phyloP scores from a whole-genome alignment of 2,329 filamentous ascomycete species.

The Endocalyx cinctus region DNA sequence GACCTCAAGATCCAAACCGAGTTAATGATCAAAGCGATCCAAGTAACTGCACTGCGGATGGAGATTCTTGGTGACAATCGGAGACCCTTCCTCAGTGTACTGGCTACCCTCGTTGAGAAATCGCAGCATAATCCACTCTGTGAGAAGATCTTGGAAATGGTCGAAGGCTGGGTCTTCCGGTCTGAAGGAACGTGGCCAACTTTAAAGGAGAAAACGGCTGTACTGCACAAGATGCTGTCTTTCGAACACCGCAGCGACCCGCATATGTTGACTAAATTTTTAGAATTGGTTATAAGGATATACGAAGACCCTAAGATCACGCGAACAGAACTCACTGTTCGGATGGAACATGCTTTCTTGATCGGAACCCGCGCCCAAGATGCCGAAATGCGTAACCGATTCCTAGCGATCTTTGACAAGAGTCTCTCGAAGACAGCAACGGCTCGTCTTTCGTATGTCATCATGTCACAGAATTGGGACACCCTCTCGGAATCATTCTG shows the following conservation, averaged over 20 bases:
- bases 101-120: conserved; percentile 93
- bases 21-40: conserved; percentile 91
- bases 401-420: conserved; percentile 93
- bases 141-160: conserved; percentile 88
- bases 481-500: conserved; percentile 92
- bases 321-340: conserved; percentile 88
- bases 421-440: conserved; percentile 90
- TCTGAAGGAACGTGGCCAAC: conserved; percentile 95
- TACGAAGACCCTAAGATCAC: conserved; percentile 98
- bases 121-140: conserved; percentile 83
- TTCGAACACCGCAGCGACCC: conserved; percentile 84
- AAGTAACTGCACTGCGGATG: conserved; percentile 88
- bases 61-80: conserved; percentile 86
- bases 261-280: conserved; percentile 84
- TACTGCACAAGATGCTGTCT: conserved; percentile 97
- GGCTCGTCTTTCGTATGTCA: conserved; percentile 81
- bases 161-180: conserved; percentile 93
- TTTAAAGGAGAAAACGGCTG: conserved; percentile 96
- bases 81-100: conserved; percentile 87
- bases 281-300: conserved; percentile 93
- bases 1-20: conserved; percentile 86
- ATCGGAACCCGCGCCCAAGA: conserved; percentile 91
- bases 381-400: conserved; percentile 93
- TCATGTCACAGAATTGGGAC: conserved; percentile 95
- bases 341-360: conserved; percentile 96